Evolutionary conservation across 1,139 yeast species (phyloP), one percentile per base, ranked within the genome.

Genomic region (Yamadazyma conglobata): DNA sequence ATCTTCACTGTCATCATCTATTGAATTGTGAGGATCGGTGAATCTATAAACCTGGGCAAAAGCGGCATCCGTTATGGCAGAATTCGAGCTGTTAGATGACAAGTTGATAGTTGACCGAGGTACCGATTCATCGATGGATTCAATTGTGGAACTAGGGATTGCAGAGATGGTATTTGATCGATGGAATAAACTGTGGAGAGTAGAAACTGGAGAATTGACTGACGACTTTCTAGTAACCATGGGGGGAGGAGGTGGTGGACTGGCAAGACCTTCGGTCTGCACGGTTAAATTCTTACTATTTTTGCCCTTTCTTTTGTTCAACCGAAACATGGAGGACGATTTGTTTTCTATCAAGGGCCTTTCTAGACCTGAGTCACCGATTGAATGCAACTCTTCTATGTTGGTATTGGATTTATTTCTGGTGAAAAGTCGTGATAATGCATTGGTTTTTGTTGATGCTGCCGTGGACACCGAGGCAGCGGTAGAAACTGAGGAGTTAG

Each of bases 81-180:
- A 64, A 39, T 66, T 67, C 12, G 71, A 64, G 37, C 58, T 66
- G 37, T 58, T 64, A 2, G 72, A 65, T 0, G 72, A 64, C 14
- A 66, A 47, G 4, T 56, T 48, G n/a, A 65, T 39, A 2, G 60
- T 46, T 1, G 56, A 46, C 35, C 64, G 42, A 11, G 45, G 36
- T 9, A 28, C 6, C 10, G 28, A 39, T 21, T 40, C 46, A 20
- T 42, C 45, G n/a, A 39, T 28, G 3, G 35, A 28, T 16, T 50
- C 53, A 5, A 37, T 34, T 3, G 25, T 23, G 5, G 52, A 34
- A 25, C 31, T 41, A 10, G 25, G 20, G 5, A 27, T 14, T 22
- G 37, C 41, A n/a, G 26, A 22, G 11, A 24, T 14, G 19, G 31
- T 27, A 26, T 47, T 56, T 2, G 58, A 42, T 27, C 69, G 44